Evolutionary conservation across 306 rosid genomes (phyloP).

Genomic region (Castanopsis chinensis): DNA sequence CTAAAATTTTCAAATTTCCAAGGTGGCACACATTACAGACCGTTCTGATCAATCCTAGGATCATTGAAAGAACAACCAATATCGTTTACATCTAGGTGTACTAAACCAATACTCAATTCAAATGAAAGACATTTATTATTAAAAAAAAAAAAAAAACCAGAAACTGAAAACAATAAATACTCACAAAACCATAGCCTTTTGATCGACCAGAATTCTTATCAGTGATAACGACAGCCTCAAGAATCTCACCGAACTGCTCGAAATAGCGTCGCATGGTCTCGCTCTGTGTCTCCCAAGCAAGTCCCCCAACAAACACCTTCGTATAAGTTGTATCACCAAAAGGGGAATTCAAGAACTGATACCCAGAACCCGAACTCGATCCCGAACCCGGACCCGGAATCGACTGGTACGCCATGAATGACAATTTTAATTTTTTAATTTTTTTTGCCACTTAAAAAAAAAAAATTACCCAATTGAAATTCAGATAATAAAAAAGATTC

Average conservation of each 20-base stretch:
- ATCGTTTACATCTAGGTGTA: background rate
- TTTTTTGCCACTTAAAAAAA: background rate
- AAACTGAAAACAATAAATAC: slow-evolving; percentile 43
- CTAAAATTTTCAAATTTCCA: background rate
- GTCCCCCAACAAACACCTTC: slow-evolving; percentile 92
- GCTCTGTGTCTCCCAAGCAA: slow-evolving; percentile 98
- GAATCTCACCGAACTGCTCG: slow-evolving; percentile 84
- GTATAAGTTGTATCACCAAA: slow-evolving; percentile 94
- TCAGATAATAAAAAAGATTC: background rate
- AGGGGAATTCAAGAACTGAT: slow-evolving; percentile 66
- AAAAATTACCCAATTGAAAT: slow-evolving; percentile 5
- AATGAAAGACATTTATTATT: no score
- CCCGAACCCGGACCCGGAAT: slow-evolving; percentile 76
- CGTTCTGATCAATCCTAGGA: background rate
- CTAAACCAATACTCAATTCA: background rate
- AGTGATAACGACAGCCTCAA: slow-evolving; percentile 88
- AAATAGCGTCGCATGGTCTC: slow-evolving; percentile 86
- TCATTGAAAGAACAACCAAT: background rate
- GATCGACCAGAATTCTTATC: slow-evolving; percentile 96
- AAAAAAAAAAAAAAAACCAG: background rate
- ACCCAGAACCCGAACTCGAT: slow-evolving; percentile 86
- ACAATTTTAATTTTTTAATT: background rate
- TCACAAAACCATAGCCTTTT: slow-evolving; percentile 98
- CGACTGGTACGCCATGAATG: slow-evolving; percentile 73
- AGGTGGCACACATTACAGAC: background rate